A percentile compares a stretch with the other conserved stretches of the same genome.
Conservation (phyloP, 202 grass and related monocot genomes). For the Zizania palustris region DNA sequence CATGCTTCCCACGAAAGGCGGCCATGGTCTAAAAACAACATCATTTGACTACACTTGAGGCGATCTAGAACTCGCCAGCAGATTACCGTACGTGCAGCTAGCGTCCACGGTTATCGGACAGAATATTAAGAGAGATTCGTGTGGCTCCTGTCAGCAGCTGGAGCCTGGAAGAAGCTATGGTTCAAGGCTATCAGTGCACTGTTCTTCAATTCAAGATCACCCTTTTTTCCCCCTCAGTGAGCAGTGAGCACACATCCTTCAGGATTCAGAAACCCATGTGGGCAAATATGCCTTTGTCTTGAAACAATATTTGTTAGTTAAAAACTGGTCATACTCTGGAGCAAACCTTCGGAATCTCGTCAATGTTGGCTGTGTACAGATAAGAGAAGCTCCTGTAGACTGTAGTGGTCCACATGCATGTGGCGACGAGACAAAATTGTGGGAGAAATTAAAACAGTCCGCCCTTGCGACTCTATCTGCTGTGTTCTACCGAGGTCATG, state of each 20-base stretch:
- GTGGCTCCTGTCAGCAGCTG: no score
- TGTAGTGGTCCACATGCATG: constrained; percentile 96
- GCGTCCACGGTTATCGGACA: background rate
- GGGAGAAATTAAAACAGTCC: constrained; percentile 58
- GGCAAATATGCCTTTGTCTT: background rate
- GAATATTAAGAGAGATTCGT: background rate
- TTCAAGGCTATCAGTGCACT: background rate
- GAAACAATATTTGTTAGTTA: background rate
- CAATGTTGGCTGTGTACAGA: constrained; percentile 70
- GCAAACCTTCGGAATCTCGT: constrained; percentile 69
- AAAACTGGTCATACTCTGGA: constrained; percentile 38
- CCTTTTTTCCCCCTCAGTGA: background rate
- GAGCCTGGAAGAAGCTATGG: background rate
- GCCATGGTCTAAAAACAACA: background rate
- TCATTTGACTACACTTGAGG: background rate
- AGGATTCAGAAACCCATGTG: background rate
- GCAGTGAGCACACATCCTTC: background rate
- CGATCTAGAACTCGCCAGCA: background rate
- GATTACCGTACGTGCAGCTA: background rate
- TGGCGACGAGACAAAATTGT: constrained; percentile 79
- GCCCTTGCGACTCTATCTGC: constrained; percentile 61
- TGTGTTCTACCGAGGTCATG: constrained; percentile 34
- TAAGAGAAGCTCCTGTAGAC: constrained; percentile 82
- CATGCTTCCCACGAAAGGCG: background rate
- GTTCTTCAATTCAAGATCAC: background rate